phyloP scores from a whole-genome alignment of 495 filamentous ascomycete species.

The Penicillium robsamsonii region DNA sequence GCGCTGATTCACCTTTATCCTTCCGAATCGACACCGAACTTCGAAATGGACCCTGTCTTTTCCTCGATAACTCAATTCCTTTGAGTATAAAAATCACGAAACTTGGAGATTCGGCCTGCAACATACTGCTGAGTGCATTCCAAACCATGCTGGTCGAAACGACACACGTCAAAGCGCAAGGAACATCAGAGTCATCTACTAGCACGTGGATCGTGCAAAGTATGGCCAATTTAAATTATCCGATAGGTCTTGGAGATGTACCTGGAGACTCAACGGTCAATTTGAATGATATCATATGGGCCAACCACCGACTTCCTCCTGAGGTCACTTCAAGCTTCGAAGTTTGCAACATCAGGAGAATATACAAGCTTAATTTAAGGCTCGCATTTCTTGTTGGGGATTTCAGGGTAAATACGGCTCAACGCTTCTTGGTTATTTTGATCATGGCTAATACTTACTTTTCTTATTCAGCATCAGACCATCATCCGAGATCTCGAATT shows the following conservation, averaged over 20 bases:
- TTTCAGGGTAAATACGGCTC: not conserved
- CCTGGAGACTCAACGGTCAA: not conserved
- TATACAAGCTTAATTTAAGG: not conserved
- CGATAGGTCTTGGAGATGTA: not conserved
- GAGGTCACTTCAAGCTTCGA: constrained; percentile 3
- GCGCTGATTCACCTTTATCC: not conserved
- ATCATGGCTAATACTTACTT: not conserved
- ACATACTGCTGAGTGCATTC: not conserved
- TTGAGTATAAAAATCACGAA: not conserved
- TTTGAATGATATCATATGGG: not conserved
- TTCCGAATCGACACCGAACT: not conserved
- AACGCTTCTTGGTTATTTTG: not conserved
- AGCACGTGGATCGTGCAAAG: constrained; percentile 5
- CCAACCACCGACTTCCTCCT: not conserved
- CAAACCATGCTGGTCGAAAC: constrained; percentile 8
- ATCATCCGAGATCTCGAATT: constrained; percentile 3
- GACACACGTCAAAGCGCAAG: constrained; percentile 5
- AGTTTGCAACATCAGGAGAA: constrained; percentile 10
- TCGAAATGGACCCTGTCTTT: constrained; percentile 1
- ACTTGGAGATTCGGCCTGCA: not conserved
- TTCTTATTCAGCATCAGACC: not conserved
- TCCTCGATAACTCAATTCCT: not conserved
- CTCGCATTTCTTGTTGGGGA: constrained; percentile 1
- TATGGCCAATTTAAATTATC: constrained; percentile 1
- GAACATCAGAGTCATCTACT: not conserved